Conservation (phyloP, 139 green algal species). For the Helicosporidium sp. region DNA sequence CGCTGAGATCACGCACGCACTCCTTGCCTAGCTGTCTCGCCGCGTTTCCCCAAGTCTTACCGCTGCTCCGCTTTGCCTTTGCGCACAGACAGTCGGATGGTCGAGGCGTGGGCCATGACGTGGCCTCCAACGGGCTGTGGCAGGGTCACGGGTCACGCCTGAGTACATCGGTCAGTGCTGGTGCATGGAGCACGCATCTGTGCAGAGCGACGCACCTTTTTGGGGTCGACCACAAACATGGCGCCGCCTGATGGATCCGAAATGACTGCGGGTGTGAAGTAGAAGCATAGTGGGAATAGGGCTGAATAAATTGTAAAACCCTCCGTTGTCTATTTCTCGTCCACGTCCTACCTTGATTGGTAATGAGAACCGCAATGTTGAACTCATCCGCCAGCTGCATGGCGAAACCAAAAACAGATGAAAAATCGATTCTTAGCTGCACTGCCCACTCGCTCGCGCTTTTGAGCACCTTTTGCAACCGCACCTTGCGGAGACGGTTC, state of each 20-base stretch:
- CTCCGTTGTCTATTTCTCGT: no score
- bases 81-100: slow-evolving; percentile 33
- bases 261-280: slow-evolving; percentile 28
- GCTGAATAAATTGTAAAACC: no score
- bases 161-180: neutral
- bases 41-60: neutral
- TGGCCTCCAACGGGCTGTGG: slow-evolving; percentile 18
- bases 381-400: slow-evolving; percentile 71
- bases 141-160: neutral
- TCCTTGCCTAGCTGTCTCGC: no score
- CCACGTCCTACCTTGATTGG: slow-evolving; percentile 69
- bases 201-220: slow-evolving; percentile 32
- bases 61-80: slow-evolving; percentile 82
- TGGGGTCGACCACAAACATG: slow-evolving; percentile 71
- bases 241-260: slow-evolving; percentile 45
- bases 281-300: no score
- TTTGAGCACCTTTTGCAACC: no score
- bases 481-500: slow-evolving; percentile 45
- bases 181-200: neutral
- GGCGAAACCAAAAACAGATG: no score
- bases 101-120: slow-evolving; percentile 67
- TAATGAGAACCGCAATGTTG: slow-evolving; percentile 72
- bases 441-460: neutral
- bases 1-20: neutral
- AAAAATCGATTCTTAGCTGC: neutral